Conservation (phyloP, 768 basidiomycete species). For the Galerina sulciceps region DNA sequence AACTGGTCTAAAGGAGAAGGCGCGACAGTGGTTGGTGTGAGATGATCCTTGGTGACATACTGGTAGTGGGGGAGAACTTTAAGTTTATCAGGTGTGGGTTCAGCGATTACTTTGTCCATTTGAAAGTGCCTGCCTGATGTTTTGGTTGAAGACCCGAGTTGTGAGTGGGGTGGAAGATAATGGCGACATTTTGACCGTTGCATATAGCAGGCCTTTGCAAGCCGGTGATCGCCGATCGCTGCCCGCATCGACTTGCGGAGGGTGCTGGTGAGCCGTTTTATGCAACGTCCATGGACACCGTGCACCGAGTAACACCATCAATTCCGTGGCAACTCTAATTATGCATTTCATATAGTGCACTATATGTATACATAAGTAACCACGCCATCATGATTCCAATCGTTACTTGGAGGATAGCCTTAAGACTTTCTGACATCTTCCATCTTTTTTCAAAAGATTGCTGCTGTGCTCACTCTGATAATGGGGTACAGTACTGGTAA, state of each 20-base stretch:
- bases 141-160: too few species aligned
- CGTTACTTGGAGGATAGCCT: too few species aligned
- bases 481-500: not conserved
- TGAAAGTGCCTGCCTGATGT: not conserved
- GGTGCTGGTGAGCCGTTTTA: too few species aligned
- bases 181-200: slow-evolving; percentile 7
- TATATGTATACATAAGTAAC: too few species aligned
- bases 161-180: too few species aligned
- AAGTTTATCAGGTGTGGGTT: slow-evolving; percentile 55
- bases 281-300: too few species aligned
- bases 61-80: slow-evolving; percentile 77
- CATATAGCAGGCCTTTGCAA: slow-evolving; percentile 10
- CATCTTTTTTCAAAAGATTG: not conserved
- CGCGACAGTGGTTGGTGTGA: slow-evolving; percentile 64
- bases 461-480: too few species aligned
- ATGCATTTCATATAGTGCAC: too few species aligned
- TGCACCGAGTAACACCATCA: not conserved
- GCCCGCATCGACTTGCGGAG: too few species aligned
- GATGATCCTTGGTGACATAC: slow-evolving; percentile 66
- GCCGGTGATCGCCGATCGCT: slow-evolving; percentile 19
- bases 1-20: slow-evolving; percentile 85
- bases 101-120: slow-evolving; percentile 49
- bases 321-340: not conserved
- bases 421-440: not conserved
- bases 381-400: too few species aligned